These are phyloP conservation scores for Solanum lycopersicoides DNA, from an alignment of 257 asterid species.

Conservation along the genomic window DNA sequence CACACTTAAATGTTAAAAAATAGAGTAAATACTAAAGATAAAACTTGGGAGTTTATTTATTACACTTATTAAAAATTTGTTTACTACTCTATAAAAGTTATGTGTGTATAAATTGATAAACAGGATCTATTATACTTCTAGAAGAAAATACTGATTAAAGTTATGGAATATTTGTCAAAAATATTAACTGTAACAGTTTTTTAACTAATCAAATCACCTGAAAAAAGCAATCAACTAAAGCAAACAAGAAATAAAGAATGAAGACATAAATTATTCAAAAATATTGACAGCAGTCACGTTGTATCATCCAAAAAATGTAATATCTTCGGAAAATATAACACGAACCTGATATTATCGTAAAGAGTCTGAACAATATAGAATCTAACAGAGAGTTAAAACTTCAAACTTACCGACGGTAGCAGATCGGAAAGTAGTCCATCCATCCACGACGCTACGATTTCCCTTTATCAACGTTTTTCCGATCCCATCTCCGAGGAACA, in stretches of 20 bases:
- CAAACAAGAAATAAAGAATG: neutral
- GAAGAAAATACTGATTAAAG: neutral
- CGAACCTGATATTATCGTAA: neutral
- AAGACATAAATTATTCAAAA: neutral
- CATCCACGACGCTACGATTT: conserved; percentile 73
- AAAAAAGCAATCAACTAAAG: neutral
- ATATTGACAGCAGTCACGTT: too few species aligned
- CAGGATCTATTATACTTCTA: neutral
- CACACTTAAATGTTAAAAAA: neutral
- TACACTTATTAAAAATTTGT: neutral
- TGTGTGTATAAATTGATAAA: neutral
- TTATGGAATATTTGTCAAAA: neutral
- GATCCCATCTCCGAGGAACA: conserved; percentile 87
- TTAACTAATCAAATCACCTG: neutral
- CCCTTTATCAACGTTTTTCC: conserved; percentile 86
- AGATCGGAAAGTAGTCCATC: conserved; percentile 96
- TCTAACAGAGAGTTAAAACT: neutral
- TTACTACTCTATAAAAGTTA: neutral
- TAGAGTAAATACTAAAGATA: too few species aligned
- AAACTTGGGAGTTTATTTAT: neutral
- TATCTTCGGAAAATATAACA: neutral
- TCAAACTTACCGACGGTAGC: conserved; percentile 70
- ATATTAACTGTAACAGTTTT: neutral
- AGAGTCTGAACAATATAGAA: neutral
- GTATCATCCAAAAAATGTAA: neutral